Evolutionary conservation across 2,329 filamentous ascomycete species (phyloP), one percentile per base, ranked within the genome.

Genomic region (Aspergillus sp.): DNA sequence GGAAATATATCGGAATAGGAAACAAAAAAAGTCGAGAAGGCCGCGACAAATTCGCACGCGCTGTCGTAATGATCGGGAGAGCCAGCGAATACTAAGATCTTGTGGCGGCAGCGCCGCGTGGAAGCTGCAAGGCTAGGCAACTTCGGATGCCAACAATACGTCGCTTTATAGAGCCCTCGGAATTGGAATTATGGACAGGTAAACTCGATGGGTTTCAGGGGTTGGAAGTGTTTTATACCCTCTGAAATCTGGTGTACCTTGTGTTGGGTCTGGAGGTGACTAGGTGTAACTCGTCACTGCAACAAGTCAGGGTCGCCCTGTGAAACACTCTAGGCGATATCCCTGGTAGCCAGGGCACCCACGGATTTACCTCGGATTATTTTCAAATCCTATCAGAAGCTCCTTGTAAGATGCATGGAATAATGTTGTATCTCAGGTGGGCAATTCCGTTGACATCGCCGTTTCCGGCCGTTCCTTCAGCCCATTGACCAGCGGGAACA

Each of bases 231-330:
- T 50, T 48, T 58, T 58, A 54, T 58, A 58, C 45, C 23, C 24
- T 51, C 33, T 55, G 54, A 57, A 53, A 49, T 48, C n/a, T 14
- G 8, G 23, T 5, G 33, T 27, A 4, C 21, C 15, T 47, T 17
- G 7, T 46, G 6, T 37, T 41, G 17, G 27, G 27, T 31, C 27
- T 8, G 17, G 19, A 21, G 3, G 19, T 19, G 21, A 21, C 21
- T 23, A 19, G 50, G 52, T 55, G 56, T 44, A 52, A 54, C 45
- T 45, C 46, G 12, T 15, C 40, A 44, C 59, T 56, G 61, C 56
- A 63, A 61, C 35, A 17, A 55, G 59, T 17, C 45, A 61, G 23
- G 60, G 57, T 60, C 51, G 15, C 55, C 24, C 51, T 15, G 41
- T 55, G 41, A 49, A 52, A 56, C 31, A 27, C 27, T 40, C 31